Percentiles rank a stretch among this genome's conserved stretches.
These are phyloP conservation scores for Aspergillus asperescens DNA, from an alignment of 495 filamentous ascomycete species.

Conservation along the genomic window DNA sequence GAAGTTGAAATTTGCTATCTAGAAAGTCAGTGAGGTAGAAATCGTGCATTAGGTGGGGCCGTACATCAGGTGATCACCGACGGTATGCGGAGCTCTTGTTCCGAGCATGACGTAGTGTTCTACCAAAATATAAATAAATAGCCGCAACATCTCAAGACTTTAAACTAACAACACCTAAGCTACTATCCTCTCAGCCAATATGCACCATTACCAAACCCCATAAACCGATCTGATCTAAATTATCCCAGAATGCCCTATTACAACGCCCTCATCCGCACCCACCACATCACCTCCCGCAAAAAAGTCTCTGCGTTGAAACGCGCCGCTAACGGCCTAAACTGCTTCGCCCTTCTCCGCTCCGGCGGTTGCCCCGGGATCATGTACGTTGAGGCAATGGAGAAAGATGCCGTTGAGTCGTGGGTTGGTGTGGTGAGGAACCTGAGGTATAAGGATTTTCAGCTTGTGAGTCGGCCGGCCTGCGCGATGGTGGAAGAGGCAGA, in stretches of 20 bases:
- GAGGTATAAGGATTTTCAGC: conserved; percentile 48
- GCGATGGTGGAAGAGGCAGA: not conserved
- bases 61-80: no score
- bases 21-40: no score
- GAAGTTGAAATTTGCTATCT: no score
- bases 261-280: conserved; percentile 66
- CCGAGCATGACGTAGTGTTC: no score
- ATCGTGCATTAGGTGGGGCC: no score
- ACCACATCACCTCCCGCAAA: conserved; percentile 78
- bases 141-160: no score
- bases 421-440: conserved; percentile 48
- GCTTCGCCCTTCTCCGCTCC: conserved; percentile 59
- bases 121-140: no score
- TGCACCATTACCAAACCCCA: not conserved
- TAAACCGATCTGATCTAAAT: not conserved
- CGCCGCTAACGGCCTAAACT: conserved; percentile 51
- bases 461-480: conserved; percentile 33
- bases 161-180: not conserved
- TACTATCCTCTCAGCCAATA: not conserved
- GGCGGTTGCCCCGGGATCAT: conserved; percentile 69
- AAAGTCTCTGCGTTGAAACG: conserved; percentile 63
- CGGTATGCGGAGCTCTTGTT: no score
- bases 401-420: conserved; percentile 49
- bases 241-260: conserved; percentile 27
- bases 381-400: conserved; percentile 62